Evolutionary conservation across 352 stramenopile species (phyloP).

Genomic region (Blastocystis sp.): DNA sequence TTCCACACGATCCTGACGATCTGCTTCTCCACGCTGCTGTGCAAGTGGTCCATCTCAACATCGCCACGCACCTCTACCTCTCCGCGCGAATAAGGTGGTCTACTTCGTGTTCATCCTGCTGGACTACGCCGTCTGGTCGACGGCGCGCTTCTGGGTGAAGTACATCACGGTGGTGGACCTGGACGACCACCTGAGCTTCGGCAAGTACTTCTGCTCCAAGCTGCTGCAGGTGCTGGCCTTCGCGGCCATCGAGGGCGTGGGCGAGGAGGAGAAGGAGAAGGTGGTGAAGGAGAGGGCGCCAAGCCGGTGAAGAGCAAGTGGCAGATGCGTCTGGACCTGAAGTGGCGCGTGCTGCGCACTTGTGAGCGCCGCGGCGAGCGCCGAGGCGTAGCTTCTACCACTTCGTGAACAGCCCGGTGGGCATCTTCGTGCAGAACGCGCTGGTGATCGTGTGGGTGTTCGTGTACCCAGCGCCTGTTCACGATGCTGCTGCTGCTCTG

Average conservation of each 20-base stretch:
- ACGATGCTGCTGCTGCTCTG: slow-evolving; percentile 28
- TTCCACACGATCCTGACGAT: slow-evolving; percentile 30
- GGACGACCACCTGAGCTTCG: neutral
- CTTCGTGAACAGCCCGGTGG: slow-evolving; percentile 56
- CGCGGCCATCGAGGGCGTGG: neutral
- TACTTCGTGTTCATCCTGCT: slow-evolving; percentile 31
- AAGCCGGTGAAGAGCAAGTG: slow-evolving; percentile 16
- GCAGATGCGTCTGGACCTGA: neutral
- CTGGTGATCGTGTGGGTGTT: slow-evolving; percentile 66
- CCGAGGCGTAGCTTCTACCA: slow-evolving; percentile 53
- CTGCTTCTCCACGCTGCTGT: slow-evolving; percentile 28
- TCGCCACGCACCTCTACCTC: slow-evolving; percentile 1
- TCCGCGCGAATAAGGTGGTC: neutral
- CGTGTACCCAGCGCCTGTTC: slow-evolving; percentile 43
- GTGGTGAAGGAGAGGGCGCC: neutral
- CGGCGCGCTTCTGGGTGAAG: slow-evolving; percentile 33
- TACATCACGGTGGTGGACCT: neutral
- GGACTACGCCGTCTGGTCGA: slow-evolving; percentile 25
- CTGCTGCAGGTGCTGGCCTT: slow-evolving; percentile 1
- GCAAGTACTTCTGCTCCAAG: slow-evolving; percentile 8
- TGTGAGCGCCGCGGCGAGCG: neutral
- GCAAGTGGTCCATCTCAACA: slow-evolving; percentile 28
- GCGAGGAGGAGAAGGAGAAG: neutral
- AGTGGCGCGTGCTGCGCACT: slow-evolving; percentile 6
- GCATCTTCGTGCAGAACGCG: slow-evolving; percentile 64